Evolutionary conservation across 805 yeast species (phyloP), one percentile per base, ranked within the genome.

Genomic region (Priceomyces fermenticarens): DNA sequence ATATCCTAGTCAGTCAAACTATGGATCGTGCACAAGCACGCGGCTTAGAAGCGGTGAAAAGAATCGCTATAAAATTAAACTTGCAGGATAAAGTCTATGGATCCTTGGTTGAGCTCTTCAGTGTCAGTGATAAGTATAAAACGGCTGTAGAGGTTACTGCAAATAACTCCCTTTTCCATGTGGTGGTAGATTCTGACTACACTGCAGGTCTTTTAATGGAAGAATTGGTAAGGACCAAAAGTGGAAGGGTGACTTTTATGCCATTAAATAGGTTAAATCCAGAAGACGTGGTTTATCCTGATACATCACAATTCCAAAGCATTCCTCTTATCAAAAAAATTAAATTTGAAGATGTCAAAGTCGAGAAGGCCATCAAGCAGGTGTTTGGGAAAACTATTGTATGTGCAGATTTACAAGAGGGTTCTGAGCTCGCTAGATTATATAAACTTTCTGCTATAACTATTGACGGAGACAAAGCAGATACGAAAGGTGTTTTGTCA

Each of bases 171-270:
- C 65, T 93, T 39, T 90, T 89, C 54, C 88, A 91, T 57, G 80
- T 91, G 25, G 93, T 93, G 16, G 98, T 91, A 10, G 96, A 89
- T 54, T 81, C 74, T 32, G 96, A 91, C 46, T 81, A 76, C 39
- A 87, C 95, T 2, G 98, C 97, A 0, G 72, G 88, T 9, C 58
- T 77, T 12, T 61, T 91, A 3, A 85, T 90, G 85, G 83, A 83
- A 33, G 89, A 88, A 56, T 68, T 93, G 43, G 73, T 74, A 4
- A 70, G 84, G 39, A 80, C 77, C 44, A 80, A 78, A 45, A 74
- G 83, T 4, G 98, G 98, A 1, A 74, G 97, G 53, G 90, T 86
- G 0, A 88, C 98, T 0, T 89, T 93, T 52, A 81, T 93, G 70
- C 98, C 99, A 1, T 65, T 93, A 47, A 88, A 89, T 55, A 71